Base-by-base conservation (phyloP, 2,329 filamentous ascomycete species). In the Fusarium cyanostomum region DNA sequence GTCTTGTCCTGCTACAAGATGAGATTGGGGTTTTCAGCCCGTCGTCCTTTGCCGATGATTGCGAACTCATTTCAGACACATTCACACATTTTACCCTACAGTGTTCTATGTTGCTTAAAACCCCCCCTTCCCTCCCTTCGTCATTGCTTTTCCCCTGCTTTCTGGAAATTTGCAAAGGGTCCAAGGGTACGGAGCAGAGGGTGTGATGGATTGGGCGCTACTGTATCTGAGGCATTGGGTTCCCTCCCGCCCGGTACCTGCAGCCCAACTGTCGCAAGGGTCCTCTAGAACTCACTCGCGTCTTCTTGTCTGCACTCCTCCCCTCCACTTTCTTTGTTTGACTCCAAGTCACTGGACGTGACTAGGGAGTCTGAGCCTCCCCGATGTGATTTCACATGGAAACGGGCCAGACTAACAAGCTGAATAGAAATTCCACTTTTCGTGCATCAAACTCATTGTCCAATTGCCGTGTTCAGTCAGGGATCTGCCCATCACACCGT, bases 221-320 rank as follows among this genome's bases (percentile, higher is more conserved):
- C 58, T 39, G 44, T 66, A 50, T 52, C 49, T 50, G 41, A 51
- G 48, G 27, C 43, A 41, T 67, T 67, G 57, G 64, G 64, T 62
- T 67, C 61, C 60, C 64, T 67, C 56, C 60, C 56, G 48, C 31
- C 56, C 56, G 45, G 64, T 67, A 67, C 64, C 64, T 67, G 64
- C 64, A 67, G 64, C 64, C 64, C 64, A 67, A 67, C 57, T 35
- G 39, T 56, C 43, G 51, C 53, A 67, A 48, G 64, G 64, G 52
- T 66, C 16, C 16, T 52, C 28, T 53, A 48, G 41, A 60, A 51
- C 59, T 48, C 38, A 28, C 31, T 51, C 45, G 33, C 45, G 35
- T 45, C 27, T 43, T 59, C 26, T 31, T 21, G 24, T 45, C 21
- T 46, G 37, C 41, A 54, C 50, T 52, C 38, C 39, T 65, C 63